A percentile compares a stretch with the other conserved stretches of the same genome.
Evolutionary conservation across 305 asterid genomes (phyloP).

Genomic region (Fraxinus nigra): DNA sequence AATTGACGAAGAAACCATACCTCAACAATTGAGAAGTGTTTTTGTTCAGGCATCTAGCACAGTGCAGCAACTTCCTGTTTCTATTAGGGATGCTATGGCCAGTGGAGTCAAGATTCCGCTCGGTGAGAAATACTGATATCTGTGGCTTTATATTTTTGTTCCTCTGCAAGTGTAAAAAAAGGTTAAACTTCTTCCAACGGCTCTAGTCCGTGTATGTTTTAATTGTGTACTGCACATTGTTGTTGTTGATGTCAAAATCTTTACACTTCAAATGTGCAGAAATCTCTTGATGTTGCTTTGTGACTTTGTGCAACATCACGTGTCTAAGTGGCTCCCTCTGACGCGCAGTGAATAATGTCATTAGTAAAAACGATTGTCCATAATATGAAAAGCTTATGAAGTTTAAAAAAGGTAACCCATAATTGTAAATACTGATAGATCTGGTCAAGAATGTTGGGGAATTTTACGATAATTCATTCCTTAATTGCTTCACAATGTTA

Average conservation of each 20-base stretch:
- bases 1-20: slow-evolving; percentile 71
- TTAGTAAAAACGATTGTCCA: neutral
- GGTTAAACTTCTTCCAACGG: neutral
- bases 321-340: neutral
- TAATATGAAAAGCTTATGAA: neutral
- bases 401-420: neutral
- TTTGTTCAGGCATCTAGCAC: slow-evolving; percentile 62
- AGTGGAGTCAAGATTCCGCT: slow-evolving; percentile 82
- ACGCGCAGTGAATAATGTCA: neutral
- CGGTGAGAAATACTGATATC: slow-evolving; percentile 38
- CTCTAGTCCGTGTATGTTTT: neutral
- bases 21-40: slow-evolving; percentile 74
- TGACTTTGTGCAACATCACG: neutral
- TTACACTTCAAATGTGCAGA: neutral
- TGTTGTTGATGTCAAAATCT: neutral
- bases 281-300: neutral
- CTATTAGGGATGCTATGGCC: slow-evolving; percentile 58
- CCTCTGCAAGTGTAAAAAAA: neutral
- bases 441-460: neutral
- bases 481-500: neutral
- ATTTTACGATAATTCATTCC: neutral
- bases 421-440: neutral
- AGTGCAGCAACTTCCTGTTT: slow-evolving; percentile 74
- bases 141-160: neutral
- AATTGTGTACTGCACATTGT: neutral